Percentiles rank a stretch among this genome's conserved stretches.
These are phyloP conservation scores for Chaetomiaceae sp. DNA, from an alignment of 2,329 filamentous ascomycete species.

Conservation along the genomic window DNA sequence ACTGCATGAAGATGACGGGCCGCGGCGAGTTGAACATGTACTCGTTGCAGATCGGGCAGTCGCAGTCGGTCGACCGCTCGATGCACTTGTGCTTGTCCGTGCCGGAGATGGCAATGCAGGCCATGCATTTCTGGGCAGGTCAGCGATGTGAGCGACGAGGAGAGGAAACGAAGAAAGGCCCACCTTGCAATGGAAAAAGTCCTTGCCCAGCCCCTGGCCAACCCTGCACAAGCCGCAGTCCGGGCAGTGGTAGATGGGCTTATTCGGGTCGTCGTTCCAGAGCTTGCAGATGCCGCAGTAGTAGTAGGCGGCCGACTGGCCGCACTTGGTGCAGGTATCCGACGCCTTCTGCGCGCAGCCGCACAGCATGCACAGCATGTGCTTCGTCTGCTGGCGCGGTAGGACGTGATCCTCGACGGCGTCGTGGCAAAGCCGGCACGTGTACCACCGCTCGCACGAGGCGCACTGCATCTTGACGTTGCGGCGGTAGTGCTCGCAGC, in stretches of 20 bases:
- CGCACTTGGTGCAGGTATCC: slow-evolving; percentile 72
- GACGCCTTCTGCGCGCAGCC: slow-evolving; percentile 74
- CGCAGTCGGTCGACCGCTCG: slow-evolving; percentile 86
- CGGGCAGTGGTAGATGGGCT: slow-evolving; percentile 90
- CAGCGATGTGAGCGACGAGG: background rate
- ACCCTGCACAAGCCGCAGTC: slow-evolving; percentile 95
- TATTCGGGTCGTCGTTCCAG: slow-evolving; percentile 89
- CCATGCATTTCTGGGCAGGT: slow-evolving; percentile 68
- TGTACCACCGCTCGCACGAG: slow-evolving; percentile 86
- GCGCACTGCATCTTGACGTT: slow-evolving; percentile 96
- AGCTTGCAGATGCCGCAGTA: slow-evolving; percentile 94
- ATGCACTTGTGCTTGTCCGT: slow-evolving; percentile 93
- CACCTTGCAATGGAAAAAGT: slow-evolving; percentile 98
- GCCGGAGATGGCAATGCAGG: slow-evolving; percentile 84
- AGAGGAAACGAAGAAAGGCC: slow-evolving; percentile 14
- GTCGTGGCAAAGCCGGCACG: slow-evolving; percentile 92
- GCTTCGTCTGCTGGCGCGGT: slow-evolving; percentile 74
- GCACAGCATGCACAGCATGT: slow-evolving; percentile 98
- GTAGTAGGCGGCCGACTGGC: slow-evolving; percentile 73
- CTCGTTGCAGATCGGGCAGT: slow-evolving; percentile 94
- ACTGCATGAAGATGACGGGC: slow-evolving; percentile 88
- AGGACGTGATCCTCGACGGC: slow-evolving; percentile 71
- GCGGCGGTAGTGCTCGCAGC: slow-evolving; percentile 87
- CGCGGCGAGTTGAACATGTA: slow-evolving; percentile 91
- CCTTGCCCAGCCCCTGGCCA: slow-evolving; percentile 85